Evolutionary conservation across 768 basidiomycete genomes (phyloP).

Genomic region (Cyathus striatus): DNA sequence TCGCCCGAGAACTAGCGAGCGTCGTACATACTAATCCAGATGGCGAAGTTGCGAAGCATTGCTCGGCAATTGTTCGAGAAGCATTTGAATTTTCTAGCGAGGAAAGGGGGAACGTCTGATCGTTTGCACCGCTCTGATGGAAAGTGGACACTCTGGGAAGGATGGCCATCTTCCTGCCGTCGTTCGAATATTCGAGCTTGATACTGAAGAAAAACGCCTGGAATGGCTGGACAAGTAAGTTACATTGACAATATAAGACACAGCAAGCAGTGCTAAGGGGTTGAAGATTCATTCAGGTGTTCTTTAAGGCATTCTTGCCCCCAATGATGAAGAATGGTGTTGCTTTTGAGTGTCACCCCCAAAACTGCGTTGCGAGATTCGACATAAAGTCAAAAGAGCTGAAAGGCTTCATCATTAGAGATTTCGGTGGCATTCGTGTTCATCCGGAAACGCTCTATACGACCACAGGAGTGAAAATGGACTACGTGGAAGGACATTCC

Average conservation of each 20-base stretch:
- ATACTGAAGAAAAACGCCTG: slow-evolving; percentile 44
- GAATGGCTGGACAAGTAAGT: slow-evolving; percentile 47
- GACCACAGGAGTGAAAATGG: slow-evolving; percentile 45
- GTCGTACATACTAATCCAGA: slow-evolving; percentile 43
- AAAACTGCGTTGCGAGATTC: slow-evolving; percentile 55
- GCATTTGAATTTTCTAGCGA: slow-evolving; percentile 44
- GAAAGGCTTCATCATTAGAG: slow-evolving; percentile 51
- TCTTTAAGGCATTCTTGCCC: slow-evolving; percentile 53
- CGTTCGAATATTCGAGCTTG: slow-evolving; percentile 43
- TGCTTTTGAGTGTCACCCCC: slow-evolving; percentile 56
- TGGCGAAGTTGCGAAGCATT: slow-evolving; percentile 49
- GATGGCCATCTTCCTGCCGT: slow-evolving; percentile 42
- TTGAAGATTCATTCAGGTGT: slow-evolving; percentile 39
- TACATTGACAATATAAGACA: no score
- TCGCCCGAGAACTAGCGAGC: slow-evolving; percentile 52
- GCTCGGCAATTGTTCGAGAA: slow-evolving; percentile 47
- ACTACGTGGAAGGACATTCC: slow-evolving; percentile 42
- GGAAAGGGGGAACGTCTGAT: slow-evolving; percentile 44
- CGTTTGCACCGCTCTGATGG: slow-evolving; percentile 53
- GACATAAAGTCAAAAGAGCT: slow-evolving; percentile 41
- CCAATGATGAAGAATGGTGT: slow-evolving; percentile 50
- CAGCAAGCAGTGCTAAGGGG: no score
- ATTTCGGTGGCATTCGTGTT: slow-evolving; percentile 52
- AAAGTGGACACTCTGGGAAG: slow-evolving; percentile 44
- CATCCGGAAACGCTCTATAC: slow-evolving; percentile 44